A percentile compares a stretch with the other conserved stretches of the same genome.
Conservation (phyloP, 1,139 yeast genomes). For the Kodamaea sp. region DNA sequence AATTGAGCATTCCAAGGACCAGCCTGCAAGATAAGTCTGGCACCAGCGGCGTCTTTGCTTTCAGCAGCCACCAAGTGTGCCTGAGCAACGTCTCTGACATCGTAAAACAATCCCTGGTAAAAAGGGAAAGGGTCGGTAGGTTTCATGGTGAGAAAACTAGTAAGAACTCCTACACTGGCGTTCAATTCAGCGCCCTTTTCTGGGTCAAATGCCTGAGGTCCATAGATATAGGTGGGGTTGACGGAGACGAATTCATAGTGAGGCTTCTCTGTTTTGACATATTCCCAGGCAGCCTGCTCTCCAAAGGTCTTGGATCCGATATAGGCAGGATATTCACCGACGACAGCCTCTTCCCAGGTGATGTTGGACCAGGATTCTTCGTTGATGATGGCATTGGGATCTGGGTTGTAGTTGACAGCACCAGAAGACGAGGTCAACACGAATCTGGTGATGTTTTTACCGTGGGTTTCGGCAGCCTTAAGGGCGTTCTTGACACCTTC, state of each 20-base stretch:
- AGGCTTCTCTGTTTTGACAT: constrained; percentile 35
- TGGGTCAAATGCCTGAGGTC: constrained; percentile 47
- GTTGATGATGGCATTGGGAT: constrained; percentile 16
- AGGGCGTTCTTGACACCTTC: constrained; percentile 49
- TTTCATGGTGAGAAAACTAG: constrained; percentile 10
- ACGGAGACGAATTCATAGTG: constrained; percentile 46
- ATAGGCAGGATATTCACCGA: constrained; percentile 38
- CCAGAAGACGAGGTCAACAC: constrained; percentile 30
- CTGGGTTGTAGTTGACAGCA: too few species aligned
- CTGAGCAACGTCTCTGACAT: constrained; percentile 15
- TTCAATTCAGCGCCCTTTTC: constrained; percentile 26
- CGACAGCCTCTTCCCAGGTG: constrained; percentile 32
- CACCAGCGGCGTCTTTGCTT: constrained; percentile 8
- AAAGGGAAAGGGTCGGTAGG: background rate
- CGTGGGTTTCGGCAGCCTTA: constrained; percentile 29
- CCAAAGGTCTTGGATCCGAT: constrained; percentile 53
- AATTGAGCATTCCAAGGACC: constrained; percentile 19
- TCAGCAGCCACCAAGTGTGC: constrained; percentile 16
- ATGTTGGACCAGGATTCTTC: constrained; percentile 44
- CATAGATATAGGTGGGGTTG: constrained; percentile 53
- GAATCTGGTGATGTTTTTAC: constrained; percentile 22
- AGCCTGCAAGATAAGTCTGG: constrained; percentile 14
- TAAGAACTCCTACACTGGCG: constrained; percentile 34
- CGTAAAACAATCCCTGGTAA: constrained; percentile 1
- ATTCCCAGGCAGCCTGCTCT: constrained; percentile 57